Conservation (phyloP, 345 rosid species). For the Eucalyptus globulus region DNA sequence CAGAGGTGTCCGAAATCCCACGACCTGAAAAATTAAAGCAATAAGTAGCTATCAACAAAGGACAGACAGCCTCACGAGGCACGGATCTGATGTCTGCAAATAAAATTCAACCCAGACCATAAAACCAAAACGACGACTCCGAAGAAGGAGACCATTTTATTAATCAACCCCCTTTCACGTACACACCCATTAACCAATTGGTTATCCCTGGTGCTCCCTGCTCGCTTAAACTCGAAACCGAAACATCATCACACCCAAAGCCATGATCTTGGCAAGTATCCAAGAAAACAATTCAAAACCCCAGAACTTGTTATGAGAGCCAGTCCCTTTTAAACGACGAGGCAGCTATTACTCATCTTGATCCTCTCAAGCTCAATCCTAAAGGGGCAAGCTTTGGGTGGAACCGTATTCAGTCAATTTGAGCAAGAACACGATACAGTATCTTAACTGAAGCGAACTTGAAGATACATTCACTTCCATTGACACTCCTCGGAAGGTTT, state of each 20-base stretch:
- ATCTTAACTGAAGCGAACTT: background rate
- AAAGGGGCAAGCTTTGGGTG: background rate
- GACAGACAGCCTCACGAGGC: background rate
- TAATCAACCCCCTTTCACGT: background rate
- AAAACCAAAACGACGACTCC: background rate
- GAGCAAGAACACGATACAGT: background rate
- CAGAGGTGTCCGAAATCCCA: background rate
- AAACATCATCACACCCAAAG: background rate
- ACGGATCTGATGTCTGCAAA: background rate
- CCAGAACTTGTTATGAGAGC: background rate
- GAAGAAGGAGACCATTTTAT: background rate
- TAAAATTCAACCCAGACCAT: background rate
- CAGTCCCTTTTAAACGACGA: background rate
- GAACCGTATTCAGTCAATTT: background rate
- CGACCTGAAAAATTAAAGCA: background rate
- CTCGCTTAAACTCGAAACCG: background rate
- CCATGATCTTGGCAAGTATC: background rate
- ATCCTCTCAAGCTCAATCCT: background rate
- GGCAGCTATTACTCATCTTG: background rate
- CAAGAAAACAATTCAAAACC: background rate
- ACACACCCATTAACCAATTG: background rate
- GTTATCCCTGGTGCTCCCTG: background rate
- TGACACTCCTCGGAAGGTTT: background rate
- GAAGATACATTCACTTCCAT: background rate
- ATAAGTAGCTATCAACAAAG: background rate